A percentile compares a stretch with the other conserved stretches of the same genome.
These are phyloP conservation scores for Amaranthus hypochondriacus DNA, from an alignment of 148 eudicot genomes.

Conservation along the genomic window DNA sequence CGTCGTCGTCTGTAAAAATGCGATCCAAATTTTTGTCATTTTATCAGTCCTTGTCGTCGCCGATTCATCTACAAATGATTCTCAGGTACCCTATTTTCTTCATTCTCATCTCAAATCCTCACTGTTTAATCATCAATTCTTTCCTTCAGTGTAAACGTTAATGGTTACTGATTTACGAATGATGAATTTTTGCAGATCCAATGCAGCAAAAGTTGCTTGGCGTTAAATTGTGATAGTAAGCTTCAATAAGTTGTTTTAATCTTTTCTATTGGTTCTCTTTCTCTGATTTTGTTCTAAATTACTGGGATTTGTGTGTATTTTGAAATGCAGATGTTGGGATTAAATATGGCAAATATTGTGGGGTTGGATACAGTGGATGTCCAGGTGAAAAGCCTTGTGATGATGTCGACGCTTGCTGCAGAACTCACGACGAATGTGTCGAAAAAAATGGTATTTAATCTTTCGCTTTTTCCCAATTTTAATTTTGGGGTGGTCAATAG, in stretches of 20 bases:
- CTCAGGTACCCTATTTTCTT: slow-evolving; percentile 33
- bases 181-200: slow-evolving; percentile 34
- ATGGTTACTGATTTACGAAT: background rate
- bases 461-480: background rate
- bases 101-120: background rate
- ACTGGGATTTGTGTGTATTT: background rate
- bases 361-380: slow-evolving; percentile 92
- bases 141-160: background rate
- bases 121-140: background rate
- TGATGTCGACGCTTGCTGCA: slow-evolving; percentile 90
- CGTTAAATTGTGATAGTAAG: slow-evolving; percentile 68
- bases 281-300: background rate
- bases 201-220: slow-evolving; percentile 74
- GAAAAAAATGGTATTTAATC: slow-evolving; percentile 52
- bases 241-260: background rate
- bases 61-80: slow-evolving; percentile 33
- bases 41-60: slow-evolving; percentile 27
- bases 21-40: background rate
- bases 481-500: background rate
- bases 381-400: slow-evolving; percentile 93
- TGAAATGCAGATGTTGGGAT: slow-evolving; percentile 61
- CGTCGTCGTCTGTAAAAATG: no score
- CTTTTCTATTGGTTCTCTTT: background rate
- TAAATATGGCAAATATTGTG: slow-evolving; percentile 88
- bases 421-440: slow-evolving; percentile 83